phyloP scores from a whole-genome alignment of 2,329 filamentous ascomycete species.

The Sporothrix protearum region DNA sequence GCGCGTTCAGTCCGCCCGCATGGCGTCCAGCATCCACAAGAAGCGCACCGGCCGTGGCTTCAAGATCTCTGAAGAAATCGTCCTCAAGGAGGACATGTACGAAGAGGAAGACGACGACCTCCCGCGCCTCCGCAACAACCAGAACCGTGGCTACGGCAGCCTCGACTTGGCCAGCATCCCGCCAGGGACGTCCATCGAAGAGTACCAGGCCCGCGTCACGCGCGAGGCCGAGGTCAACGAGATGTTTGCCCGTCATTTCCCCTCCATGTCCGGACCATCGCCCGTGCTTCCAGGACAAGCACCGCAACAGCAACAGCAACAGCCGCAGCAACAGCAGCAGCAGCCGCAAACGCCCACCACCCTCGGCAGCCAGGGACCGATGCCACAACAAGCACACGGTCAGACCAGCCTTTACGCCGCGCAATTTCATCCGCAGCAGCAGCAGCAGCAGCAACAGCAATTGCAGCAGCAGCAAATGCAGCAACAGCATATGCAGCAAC shows the following conservation, averaged over 20 bases:
- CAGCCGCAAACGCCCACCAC: not conserved
- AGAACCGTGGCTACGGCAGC: not conserved
- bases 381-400: not conserved
- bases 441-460: not conserved
- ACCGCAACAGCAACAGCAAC: not conserved
- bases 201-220: not conserved
- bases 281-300: not conserved
- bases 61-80: conserved; percentile 79
- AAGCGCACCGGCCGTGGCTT: conserved; percentile 78
- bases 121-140: conserved; percentile 44
- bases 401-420: not conserved
- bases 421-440: not conserved
- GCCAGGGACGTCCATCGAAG: not conserved
- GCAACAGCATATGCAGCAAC: too few relatives aligned
- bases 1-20: conserved; percentile 77
- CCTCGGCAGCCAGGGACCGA: too few relatives aligned
- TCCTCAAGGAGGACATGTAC: conserved; percentile 91
- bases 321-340: not conserved
- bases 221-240: conserved; percentile 1
- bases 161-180: not conserved
- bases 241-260: not conserved
- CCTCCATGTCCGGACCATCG: not conserved
- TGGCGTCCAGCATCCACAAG: conserved; percentile 90
- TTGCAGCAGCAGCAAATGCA: not conserved
- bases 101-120: conserved; percentile 87